phyloP scores from a whole-genome alignment of 2,329 filamentous ascomycete species.

The Fusarium vanettenii region DNA sequence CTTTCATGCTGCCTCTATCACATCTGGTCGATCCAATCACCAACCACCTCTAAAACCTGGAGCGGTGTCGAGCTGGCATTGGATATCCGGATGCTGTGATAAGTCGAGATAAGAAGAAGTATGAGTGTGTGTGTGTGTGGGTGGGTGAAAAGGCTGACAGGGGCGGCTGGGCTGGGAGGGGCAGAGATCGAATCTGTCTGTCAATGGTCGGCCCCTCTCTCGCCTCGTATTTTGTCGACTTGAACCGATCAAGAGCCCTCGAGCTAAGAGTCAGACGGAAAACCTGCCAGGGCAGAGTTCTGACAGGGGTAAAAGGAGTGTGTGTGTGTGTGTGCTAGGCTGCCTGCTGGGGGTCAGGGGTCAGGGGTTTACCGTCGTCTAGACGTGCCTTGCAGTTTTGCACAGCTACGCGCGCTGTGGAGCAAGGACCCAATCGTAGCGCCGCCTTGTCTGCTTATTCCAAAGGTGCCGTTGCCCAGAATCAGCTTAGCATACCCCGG shows the following conservation, averaged over 20 bases:
- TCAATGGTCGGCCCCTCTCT: background rate
- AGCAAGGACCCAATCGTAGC: background rate
- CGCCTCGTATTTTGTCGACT: conserved; percentile 22
- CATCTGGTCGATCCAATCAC: background rate
- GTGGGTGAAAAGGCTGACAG: background rate
- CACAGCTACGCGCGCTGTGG: background rate
- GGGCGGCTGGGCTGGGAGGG: background rate
- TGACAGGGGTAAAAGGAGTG: background rate
- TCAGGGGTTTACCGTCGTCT: background rate
- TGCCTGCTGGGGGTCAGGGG: background rate
- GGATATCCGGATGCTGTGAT: background rate
- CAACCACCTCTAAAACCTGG: background rate
- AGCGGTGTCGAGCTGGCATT: background rate
- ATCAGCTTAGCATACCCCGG: conserved; percentile 1
- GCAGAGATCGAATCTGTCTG: conserved; percentile 17
- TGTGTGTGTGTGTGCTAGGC: no score
- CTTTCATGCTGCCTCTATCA: background rate
- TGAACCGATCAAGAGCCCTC: background rate
- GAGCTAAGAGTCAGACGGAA: background rate
- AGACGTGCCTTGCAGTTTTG: background rate
- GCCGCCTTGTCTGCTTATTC: background rate
- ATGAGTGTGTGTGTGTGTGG: background rate
- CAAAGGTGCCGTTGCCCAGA: background rate
- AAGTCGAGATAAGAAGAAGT: background rate
- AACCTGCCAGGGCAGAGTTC: background rate